These are phyloP conservation scores for Eucalyptus cloeziana DNA, from an alignment of 345 rosid genomes.

Conservation along the genomic window DNA sequence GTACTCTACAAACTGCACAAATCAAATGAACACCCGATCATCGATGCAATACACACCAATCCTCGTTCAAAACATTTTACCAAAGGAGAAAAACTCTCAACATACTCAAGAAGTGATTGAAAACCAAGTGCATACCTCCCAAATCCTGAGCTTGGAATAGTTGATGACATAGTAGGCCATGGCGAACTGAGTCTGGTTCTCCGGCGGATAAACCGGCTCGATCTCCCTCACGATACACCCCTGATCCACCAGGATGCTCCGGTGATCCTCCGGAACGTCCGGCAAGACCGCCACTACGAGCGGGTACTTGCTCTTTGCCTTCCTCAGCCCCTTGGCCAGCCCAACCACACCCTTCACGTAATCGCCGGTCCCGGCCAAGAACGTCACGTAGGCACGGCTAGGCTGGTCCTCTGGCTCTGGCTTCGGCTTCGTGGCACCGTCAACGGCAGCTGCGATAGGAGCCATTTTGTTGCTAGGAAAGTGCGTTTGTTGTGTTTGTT, in stretches of 20 bases:
- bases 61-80: no score
- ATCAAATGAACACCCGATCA: neutral
- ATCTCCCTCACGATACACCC: constrained; percentile 31
- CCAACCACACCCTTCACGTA: constrained; percentile 32
- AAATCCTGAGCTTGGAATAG: constrained; percentile 35
- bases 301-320: constrained; percentile 18
- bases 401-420: neutral
- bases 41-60: neutral
- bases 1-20: constrained; percentile 21
- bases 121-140: constrained; percentile 13
- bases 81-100: no score
- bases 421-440: neutral
- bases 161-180: constrained; percentile 31
- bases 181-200: constrained; percentile 25
- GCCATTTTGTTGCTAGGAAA: neutral
- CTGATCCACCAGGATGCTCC: constrained; percentile 8
- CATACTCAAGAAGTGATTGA: no score
- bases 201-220: constrained; percentile 21
- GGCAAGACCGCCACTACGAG: constrained; percentile 30
- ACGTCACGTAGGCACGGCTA: neutral
- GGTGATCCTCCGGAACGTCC: constrained; percentile 29
- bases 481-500: neutral
- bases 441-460: rapidly evolving
- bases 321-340: constrained; percentile 32
- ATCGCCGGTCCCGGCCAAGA: constrained; percentile 14